Evolutionary conservation across 129 eudicot species (phyloP).

Genomic region (Scalesia atractyloides): DNA sequence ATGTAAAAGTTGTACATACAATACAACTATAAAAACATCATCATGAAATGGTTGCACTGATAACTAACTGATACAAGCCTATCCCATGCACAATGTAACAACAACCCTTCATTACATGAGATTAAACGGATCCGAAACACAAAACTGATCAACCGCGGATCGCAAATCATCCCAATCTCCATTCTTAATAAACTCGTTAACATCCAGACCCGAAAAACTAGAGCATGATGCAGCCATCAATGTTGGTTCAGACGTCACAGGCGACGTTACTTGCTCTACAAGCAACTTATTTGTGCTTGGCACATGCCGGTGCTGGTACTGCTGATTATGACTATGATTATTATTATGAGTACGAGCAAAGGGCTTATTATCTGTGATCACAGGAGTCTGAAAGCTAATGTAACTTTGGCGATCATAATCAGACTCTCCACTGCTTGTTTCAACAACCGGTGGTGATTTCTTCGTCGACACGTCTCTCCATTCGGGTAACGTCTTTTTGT

Average conservation of each 20-base stretch:
- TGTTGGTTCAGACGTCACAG: conserved; percentile 28
- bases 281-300: conserved; percentile 33
- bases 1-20: conserved; percentile 12
- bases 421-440: conserved; percentile 65
- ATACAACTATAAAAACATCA: conserved; percentile 17
- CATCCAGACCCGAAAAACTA: conserved; percentile 37
- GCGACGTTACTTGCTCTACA: conserved; percentile 19
- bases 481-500: conserved; percentile 54
- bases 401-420: conserved; percentile 40
- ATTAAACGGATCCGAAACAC: conserved; percentile 29
- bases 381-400: conserved; percentile 50
- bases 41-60: conserved; percentile 16
- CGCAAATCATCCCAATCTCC: conserved; percentile 75
- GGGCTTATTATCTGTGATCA: conserved; percentile 17
- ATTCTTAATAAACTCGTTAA: conserved; percentile 50
- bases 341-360: not conserved
- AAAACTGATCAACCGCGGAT: conserved; percentile 56
- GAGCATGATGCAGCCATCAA: conserved; percentile 37
- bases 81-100: conserved; percentile 11
- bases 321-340: conserved; percentile 4
- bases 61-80: conserved; percentile 21
- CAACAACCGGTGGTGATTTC: conserved; percentile 26
- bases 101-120: conserved; percentile 21
- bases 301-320: not conserved
- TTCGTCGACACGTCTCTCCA: conserved; percentile 49